Base-by-base conservation (phyloP, 2,329 filamentous ascomycete species). In the Colletotrichum sp. region DNA sequence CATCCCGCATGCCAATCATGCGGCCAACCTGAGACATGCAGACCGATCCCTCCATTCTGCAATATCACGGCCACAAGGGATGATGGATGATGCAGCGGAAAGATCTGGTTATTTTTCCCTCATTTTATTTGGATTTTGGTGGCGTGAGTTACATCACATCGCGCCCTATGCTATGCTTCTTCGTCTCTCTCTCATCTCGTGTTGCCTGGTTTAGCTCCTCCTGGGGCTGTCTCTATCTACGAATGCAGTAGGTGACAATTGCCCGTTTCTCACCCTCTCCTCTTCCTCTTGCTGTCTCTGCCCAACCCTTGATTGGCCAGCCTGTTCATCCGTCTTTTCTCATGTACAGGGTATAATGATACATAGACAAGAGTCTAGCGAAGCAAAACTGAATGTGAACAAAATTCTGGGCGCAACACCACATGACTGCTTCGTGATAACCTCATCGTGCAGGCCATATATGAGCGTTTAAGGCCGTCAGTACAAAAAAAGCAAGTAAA, bases 21-120 rank as follows among this genome's bases (percentile, higher is more conserved):
- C 73, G 73, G 49, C 62, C 44, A 34, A 76, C 73, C 73, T 76
- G 73, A 76, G 73, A 76, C 73, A 72, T 64, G 73, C 73, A 76
- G 69, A 68, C 69, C 39, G 73, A 76, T 76, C 63, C 55, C 73
- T 72, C 62, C 55, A 52, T 67, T 72, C 72, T 75, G 72, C 62
- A 75, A 60, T 72, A 39, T 66, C 68, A 16, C 28, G 64, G 28
- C 28, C 30, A 8, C 30, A 32, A 21, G 28, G 28, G 26, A 21
- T n/a, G 32, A 32, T 30, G 59, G 28, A 32, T 30, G 59, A 34
- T 64, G 34, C 30, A 24, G 34, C 24, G 55, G 55, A 21, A 21
- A 39, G 62, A 36, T 64, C 32, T 24, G 24, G 30, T 12, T 21
- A 18, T 16, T 30, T 69, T 28, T 24, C 8, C 18, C 21, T 28